Evolutionary conservation across 176 grass and related monocot genomes (phyloP).

Genomic region (Ananas comosus): DNA sequence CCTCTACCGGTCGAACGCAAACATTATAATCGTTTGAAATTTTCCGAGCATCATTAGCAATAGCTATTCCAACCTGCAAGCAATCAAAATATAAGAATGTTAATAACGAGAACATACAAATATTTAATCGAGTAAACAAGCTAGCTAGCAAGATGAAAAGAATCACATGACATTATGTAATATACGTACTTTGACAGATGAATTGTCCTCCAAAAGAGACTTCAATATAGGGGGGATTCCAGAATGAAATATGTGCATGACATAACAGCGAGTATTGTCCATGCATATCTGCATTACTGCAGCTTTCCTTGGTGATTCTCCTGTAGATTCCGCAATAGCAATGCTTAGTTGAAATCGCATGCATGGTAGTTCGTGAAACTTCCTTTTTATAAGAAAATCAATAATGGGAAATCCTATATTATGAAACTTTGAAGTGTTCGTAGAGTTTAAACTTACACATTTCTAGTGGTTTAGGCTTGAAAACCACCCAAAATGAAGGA

Average conservation of each 20-base stretch:
- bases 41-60: conserved; percentile 79
- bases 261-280: conserved; percentile 57
- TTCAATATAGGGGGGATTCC: conserved; percentile 63
- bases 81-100: conserved; percentile 2
- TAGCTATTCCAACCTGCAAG: conserved; percentile 76
- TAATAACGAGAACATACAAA: conserved; percentile 13
- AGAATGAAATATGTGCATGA: conserved; percentile 77
- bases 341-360: neutral
- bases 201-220: conserved; percentile 61
- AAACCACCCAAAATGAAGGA: no score
- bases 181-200: conserved; percentile 60
- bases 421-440: no score
- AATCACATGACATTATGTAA: neutral
- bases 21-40: conserved; percentile 65
- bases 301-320: conserved; percentile 60
- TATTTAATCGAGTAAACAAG: neutral
- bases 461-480: no score
- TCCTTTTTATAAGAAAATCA: no score
- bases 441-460: no score
- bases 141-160: neutral
- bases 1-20: conserved; percentile 53
- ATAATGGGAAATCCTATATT: no score
- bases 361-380: no score
- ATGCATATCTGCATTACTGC: conserved; percentile 90
- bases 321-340: conserved; percentile 27